Evolutionary conservation across 768 basidiomycete genomes (phyloP), one percentile per base, ranked within the genome.

Genomic region (Podaxis sp.): DNA sequence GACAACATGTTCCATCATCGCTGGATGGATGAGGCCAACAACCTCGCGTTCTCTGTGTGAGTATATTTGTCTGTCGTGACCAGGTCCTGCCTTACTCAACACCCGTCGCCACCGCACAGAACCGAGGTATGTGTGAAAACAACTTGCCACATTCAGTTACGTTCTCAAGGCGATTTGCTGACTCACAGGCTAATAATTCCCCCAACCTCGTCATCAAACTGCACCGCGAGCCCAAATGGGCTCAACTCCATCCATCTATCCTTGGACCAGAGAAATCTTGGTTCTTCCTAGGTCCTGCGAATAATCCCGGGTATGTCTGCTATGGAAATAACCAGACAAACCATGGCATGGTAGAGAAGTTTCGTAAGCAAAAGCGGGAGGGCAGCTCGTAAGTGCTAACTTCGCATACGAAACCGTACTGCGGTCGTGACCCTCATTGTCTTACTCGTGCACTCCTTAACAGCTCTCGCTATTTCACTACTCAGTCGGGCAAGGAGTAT

Each of bases 231-330:
- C 85, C 88, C 22, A 90, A 89, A 22, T 92, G 91, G 90, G 77
- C 84, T 24, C 80, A 85, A 67, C 85, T 85, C 59, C 85, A 90
- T 69, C 83, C 85, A 24, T 80, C 77, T 52, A 85, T 91, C 65
- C 87, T 91, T 85, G 91, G 91, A n/a, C 91, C 91, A n/a, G 83
- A 80, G 63, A 88, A 83, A 43, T 85, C 91, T 4, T 90, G 81
- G 70, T 82, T 91, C 64, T 92, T 90, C 69, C 85, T 93, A 63
- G 91, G 91, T 0, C 89, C 91, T 4, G 77, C 77, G 46, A 81
- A 78, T 58, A 67, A 78, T 2, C 81, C 83, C 3, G 91, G 91
- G 2, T 85, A 85, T 66, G 74, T 91, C 56, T 80, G 83, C 47
- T 91, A 91, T 61, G 90, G 91, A 3, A 89, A 87, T 61, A 85